phyloP scores from a whole-genome alignment of 208 protist species.

The Wallacemonas sp. region DNA sequence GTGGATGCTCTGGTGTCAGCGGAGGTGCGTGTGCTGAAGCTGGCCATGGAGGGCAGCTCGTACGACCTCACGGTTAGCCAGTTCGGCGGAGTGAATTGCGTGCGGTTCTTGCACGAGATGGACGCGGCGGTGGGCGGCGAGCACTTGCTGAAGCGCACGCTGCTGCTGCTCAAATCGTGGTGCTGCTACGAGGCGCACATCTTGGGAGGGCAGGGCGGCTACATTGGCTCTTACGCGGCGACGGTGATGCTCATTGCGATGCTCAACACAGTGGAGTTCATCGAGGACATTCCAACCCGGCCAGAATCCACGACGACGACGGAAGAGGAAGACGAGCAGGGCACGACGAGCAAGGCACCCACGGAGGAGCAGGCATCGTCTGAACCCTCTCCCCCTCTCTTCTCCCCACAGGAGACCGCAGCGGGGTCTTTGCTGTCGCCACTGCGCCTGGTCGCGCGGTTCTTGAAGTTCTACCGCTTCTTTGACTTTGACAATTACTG shows the following conservation, averaged over 20 bases:
- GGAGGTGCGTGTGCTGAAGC: constrained; percentile 87
- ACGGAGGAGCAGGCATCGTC: not conserved
- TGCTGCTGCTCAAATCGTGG: constrained; percentile 92
- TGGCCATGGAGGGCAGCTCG: constrained; percentile 83
- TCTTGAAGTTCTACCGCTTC: constrained; percentile 78
- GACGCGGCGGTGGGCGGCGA: constrained; percentile 74
- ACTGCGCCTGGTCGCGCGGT: constrained; percentile 64
- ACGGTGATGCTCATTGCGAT: constrained; percentile 92
- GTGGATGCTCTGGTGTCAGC: constrained; percentile 80
- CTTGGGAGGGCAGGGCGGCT: constrained; percentile 86
- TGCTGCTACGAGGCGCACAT: constrained; percentile 89
- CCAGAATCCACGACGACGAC: not conserved
- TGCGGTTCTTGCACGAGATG: constrained; percentile 89
- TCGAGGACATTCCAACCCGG: constrained; percentile 58
- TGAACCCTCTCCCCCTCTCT: not conserved
- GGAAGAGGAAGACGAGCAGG: not conserved
- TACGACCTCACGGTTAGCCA: constrained; percentile 92
- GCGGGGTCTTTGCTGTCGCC: constrained; percentile 31
- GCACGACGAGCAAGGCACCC: not conserved
- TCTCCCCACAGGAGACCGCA: not conserved
- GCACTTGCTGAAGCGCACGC: constrained; percentile 89
- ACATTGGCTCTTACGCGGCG: constrained; percentile 89
- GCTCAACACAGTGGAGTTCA: constrained; percentile 85
- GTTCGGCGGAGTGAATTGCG: constrained; percentile 85
- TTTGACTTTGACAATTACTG: constrained; percentile 85